A percentile compares a stretch with the other conserved stretches of the same genome.
These are phyloP conservation scores for Ceriops zippeliana DNA, from an alignment of 345 rosid species.

Conservation along the genomic window DNA sequence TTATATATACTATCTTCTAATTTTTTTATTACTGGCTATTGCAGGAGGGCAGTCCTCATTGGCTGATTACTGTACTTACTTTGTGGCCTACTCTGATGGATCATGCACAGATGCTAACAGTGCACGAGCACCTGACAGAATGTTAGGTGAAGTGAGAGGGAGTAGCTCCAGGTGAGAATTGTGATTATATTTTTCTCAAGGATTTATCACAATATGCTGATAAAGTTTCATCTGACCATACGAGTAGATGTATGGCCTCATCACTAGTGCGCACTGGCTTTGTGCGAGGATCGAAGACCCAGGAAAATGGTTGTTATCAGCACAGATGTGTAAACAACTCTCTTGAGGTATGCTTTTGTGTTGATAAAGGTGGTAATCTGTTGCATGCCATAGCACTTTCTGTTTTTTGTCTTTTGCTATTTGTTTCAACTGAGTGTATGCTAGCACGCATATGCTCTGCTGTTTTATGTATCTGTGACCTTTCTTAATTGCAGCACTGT, in stretches of 20 bases:
- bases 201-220: constrained; percentile 18
- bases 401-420: background rate
- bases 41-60: constrained; percentile 98
- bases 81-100: constrained; percentile 99
- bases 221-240: constrained; percentile 14
- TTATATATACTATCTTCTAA: background rate
- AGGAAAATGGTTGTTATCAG: constrained; percentile 98
- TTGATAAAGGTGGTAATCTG: background rate
- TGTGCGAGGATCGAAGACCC: constrained; percentile 87
- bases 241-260: constrained; percentile 92
- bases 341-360: constrained; percentile 60
- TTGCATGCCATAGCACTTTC: background rate
- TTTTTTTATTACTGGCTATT: constrained; percentile 18
- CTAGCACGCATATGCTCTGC: no score
- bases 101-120: constrained; percentile 95
- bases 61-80: constrained; percentile 97
- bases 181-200: constrained; percentile 9
- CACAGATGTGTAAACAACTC: constrained; percentile 78
- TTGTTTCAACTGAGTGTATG: no score
- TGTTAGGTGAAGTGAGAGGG: constrained; percentile 98
- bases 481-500: no score
- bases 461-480: no score
- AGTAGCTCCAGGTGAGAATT: constrained; percentile 71
- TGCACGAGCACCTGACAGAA: constrained; percentile 95
- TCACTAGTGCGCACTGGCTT: constrained; percentile 93